Conservation (phyloP, 2,329 filamentous ascomycete species). For the Stachybotrys chartarum region DNA sequence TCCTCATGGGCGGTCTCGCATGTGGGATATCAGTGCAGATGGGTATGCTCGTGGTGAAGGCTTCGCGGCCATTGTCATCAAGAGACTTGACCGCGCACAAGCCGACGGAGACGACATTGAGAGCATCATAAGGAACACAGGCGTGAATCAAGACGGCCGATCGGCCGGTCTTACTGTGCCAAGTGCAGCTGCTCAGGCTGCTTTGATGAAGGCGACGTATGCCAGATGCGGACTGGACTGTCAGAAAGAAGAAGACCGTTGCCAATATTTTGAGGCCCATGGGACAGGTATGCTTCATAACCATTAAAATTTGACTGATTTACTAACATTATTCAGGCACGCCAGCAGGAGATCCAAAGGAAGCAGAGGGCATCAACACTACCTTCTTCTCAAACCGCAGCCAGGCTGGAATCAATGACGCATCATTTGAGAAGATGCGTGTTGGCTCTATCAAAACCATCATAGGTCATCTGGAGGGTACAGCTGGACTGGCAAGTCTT, state of each 20-base stretch:
- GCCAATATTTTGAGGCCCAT: constrained; percentile 36
- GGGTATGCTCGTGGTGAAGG: constrained; percentile 41
- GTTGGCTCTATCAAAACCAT: constrained; percentile 40
- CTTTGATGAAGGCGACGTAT: constrained; percentile 30
- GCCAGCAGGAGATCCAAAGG: constrained; percentile 39
- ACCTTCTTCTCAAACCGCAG: constrained; percentile 21
- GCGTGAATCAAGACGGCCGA: constrained; percentile 29
- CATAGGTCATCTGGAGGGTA: constrained; percentile 40
- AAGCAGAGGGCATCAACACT: constrained; percentile 36
- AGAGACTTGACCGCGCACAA: constrained; percentile 30
- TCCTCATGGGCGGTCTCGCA: constrained; percentile 16
- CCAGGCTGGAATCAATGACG: background rate
- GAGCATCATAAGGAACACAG: constrained; percentile 26
- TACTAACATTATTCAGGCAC: constrained; percentile 3
- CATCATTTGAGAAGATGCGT: constrained; percentile 4
- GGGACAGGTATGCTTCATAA: constrained; percentile 7
- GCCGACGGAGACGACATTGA: constrained; percentile 24
- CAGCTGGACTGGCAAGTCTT: constrained; percentile 37
- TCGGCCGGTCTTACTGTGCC: constrained; percentile 31
- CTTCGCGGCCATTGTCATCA: constrained; percentile 31
- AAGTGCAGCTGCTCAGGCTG: constrained; percentile 25
- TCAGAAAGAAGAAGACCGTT: constrained; percentile 17
- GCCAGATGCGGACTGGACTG: constrained; percentile 25
- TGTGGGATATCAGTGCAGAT: constrained; percentile 23
- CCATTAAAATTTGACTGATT: background rate